These are phyloP conservation scores for Aspergillus proliferans DNA, from an alignment of 2,329 filamentous ascomycete species.

Conservation along the genomic window DNA sequence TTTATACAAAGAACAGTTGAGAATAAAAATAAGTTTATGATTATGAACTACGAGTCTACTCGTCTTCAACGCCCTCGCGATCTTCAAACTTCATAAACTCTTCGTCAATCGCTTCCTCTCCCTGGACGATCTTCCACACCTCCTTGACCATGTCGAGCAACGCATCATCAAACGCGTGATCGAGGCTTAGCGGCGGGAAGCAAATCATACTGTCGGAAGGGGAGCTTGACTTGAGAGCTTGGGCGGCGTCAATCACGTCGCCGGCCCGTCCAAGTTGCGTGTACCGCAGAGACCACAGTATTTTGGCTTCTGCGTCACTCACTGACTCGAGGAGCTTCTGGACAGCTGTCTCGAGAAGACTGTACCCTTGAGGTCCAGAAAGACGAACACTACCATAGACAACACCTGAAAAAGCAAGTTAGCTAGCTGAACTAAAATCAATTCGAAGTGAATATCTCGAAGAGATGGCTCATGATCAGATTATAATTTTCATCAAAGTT, in stretches of 20 bases:
- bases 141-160: slow-evolving; percentile 60
- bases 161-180: slow-evolving; percentile 68
- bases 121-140: slow-evolving; percentile 63
- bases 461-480: slow-evolving; percentile 59
- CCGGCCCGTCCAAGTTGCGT: slow-evolving; percentile 37
- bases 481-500: slow-evolving; percentile 80
- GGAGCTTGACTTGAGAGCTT: slow-evolving; percentile 9
- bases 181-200: slow-evolving; percentile 55
- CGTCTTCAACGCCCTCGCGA: slow-evolving; percentile 56
- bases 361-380: slow-evolving; percentile 29
- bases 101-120: slow-evolving; percentile 43
- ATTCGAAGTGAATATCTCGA: slow-evolving; percentile 12
- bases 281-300: slow-evolving; percentile 51
- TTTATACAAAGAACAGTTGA: too few relatives aligned
- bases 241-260: slow-evolving; percentile 5
- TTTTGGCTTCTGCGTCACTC: slow-evolving; percentile 24
- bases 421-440: slow-evolving; percentile 25
- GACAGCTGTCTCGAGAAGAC: slow-evolving; percentile 35
- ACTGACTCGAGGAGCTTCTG: slow-evolving; percentile 36
- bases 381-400: slow-evolving; percentile 50
- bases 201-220: slow-evolving; percentile 44
- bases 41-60: slow-evolving; percentile 24
- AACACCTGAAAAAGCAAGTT: slow-evolving; percentile 45
- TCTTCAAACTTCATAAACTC: slow-evolving; percentile 76
- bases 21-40: neutral